These are phyloP conservation scores for Cytospora piceicola DNA, from an alignment of 2,329 filamentous ascomycete species.

Conservation along the genomic window DNA sequence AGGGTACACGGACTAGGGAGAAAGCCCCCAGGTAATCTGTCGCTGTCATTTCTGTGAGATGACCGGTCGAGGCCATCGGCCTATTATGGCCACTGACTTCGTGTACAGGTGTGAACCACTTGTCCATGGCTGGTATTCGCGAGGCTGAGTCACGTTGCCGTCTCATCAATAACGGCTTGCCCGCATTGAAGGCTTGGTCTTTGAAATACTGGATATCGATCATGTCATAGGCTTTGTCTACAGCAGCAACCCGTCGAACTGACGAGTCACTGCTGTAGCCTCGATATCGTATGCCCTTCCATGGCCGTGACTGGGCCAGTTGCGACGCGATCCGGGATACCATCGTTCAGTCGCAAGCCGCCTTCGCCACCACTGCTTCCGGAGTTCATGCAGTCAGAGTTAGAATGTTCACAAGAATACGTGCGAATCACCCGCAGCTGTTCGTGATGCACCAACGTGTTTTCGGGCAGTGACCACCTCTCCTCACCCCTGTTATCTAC, in stretches of 20 bases:
- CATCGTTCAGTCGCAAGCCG: not conserved
- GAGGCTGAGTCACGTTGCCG: not conserved
- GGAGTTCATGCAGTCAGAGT: not conserved
- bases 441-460: too few species aligned
- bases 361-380: not conserved
- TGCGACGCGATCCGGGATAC: not conserved
- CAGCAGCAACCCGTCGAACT: not conserved
- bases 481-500: not conserved
- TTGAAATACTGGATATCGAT: conserved; percentile 5
- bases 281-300: not conserved
- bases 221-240: conserved; percentile 9
- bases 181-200: conserved; percentile 11
- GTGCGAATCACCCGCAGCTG: not conserved
- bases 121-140: conserved; percentile 18
- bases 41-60: not conserved
- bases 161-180: conserved; percentile 26
- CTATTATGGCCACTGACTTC: not conserved
- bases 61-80: not conserved
- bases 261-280: conserved; percentile 7
- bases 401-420: not conserved
- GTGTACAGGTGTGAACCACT: conserved; percentile 21
- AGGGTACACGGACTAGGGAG: conserved; percentile 14
- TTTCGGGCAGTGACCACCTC: too few species aligned
- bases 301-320: not conserved
- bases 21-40: conserved; percentile 20